phyloP scores from a whole-genome alignment of 75 land plant genomes.

The Selaginella tamariscina region DNA sequence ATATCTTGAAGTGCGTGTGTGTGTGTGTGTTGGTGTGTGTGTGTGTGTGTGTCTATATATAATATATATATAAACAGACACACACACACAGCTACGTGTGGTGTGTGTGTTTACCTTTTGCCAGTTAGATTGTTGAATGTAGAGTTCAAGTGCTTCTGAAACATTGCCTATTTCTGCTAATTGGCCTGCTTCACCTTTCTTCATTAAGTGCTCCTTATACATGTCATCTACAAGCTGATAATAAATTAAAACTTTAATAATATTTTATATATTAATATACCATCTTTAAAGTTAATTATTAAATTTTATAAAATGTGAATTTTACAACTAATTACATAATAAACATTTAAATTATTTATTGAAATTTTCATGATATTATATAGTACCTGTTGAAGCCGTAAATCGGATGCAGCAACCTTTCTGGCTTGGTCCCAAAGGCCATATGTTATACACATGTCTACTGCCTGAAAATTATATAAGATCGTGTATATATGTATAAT shows the following conservation, averaged over 20 bases:
- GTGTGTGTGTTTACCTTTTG: conserved; percentile 23
- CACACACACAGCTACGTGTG: no score
- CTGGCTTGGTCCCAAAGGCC: conserved; percentile 33
- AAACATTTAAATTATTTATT: no score
- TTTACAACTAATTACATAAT: no score
- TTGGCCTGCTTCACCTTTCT: conserved; percentile 24
- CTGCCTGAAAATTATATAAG: conserved; percentile 20
- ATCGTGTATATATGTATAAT: background rate
- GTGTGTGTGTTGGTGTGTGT: no score
- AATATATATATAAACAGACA: no score
- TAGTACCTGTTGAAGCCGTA: conserved; percentile 21
- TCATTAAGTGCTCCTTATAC: conserved; percentile 25
- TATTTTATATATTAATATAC: no score
- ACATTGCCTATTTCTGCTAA: conserved; percentile 25
- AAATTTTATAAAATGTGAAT: no score
- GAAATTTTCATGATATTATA: background rate
- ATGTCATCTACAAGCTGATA: conserved; percentile 25
- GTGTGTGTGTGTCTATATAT: no score
- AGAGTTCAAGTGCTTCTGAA: conserved; percentile 25
- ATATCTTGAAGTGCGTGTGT: no score
- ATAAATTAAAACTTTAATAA: background rate
- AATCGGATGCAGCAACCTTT: conserved; percentile 17
- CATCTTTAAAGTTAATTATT: no score
- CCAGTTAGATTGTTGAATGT: conserved; percentile 23
- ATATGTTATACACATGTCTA: conserved; percentile 25